phyloP scores from a whole-genome alignment of 441 rosid genomes.

The Sinapis alba region DNA sequence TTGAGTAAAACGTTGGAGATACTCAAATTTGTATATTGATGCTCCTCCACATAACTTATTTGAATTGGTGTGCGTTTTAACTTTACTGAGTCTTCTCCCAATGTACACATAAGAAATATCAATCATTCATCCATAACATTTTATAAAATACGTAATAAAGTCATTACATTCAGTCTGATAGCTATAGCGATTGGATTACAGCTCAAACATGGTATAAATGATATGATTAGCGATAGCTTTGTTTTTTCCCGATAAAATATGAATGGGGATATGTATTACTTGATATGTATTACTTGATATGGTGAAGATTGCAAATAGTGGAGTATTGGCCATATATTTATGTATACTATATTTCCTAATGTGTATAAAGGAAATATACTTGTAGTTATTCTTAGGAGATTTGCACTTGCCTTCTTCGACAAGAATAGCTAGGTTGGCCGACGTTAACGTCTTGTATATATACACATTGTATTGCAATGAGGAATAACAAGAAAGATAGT shows the following conservation, averaged over 20 bases:
- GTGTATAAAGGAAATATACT: no score
- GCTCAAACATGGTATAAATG: not conserved
- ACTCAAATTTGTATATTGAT: not conserved
- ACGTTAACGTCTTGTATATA: no score
- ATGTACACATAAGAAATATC: not conserved
- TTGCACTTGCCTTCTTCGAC: no score
- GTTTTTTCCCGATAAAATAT: not conserved
- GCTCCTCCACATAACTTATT: not conserved
- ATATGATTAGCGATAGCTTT: conserved; percentile 5
- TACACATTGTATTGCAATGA: no score
- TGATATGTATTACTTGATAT: conserved; percentile 10
- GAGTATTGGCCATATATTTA: no score
- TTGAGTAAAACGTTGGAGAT: no score
- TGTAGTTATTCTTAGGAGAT: no score
- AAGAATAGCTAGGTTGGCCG: no score
- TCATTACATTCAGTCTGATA: not conserved
- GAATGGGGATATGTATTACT: conserved; percentile 11
- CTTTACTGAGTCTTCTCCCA: not conserved
- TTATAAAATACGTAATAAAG: not conserved
- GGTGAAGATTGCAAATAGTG: not conserved
- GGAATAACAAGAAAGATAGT: no score
- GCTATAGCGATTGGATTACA: not conserved
- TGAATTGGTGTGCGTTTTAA: not conserved
- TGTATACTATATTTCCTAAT: no score
- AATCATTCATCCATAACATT: not conserved